Percentiles rank a stretch among this genome's conserved stretches.
Evolutionary conservation across 257 asterid genomes (phyloP).

Genomic region (Petunia secreta): DNA sequence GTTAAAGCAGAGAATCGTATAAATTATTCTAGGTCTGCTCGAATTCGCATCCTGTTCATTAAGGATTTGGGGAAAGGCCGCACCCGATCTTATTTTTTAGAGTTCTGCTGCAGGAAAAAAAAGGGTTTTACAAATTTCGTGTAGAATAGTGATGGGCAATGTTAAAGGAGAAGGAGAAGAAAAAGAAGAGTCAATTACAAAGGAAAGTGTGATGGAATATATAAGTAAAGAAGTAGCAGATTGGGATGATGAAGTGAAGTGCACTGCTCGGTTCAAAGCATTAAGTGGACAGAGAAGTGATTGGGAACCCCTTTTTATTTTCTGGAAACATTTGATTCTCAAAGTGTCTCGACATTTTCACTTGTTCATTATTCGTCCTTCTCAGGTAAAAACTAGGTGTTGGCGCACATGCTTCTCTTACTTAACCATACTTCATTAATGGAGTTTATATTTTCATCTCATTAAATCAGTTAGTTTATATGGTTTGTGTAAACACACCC

Average conservation of each 20-base stretch:
- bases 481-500: too few species aligned
- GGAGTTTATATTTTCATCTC: too few species aligned
- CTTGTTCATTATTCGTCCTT: constrained; percentile 61
- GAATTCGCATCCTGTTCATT: background rate
- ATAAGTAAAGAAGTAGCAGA: constrained; percentile 55
- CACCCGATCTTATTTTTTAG: too few species aligned
- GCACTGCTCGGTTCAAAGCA: constrained; percentile 64
- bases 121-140: too few species aligned
- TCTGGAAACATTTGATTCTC: constrained; percentile 81
- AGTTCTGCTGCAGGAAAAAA: too few species aligned
- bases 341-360: constrained; percentile 64
- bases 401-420: too few species aligned
- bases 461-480: too few species aligned
- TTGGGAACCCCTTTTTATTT: constrained; percentile 71
- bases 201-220: constrained; percentile 44
- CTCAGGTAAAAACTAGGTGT: constrained; percentile 38
- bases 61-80: too few species aligned
- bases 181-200: constrained; percentile 26
- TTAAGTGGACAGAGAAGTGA: constrained; percentile 88
- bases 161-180: constrained; percentile 30
- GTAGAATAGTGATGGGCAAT: background rate
- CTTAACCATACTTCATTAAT: too few species aligned
- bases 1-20: too few species aligned
- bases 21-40: background rate
- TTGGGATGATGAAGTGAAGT: constrained; percentile 71